Conservation (phyloP, 202 grass and related monocot genomes). For the Setaria italica region DNA sequence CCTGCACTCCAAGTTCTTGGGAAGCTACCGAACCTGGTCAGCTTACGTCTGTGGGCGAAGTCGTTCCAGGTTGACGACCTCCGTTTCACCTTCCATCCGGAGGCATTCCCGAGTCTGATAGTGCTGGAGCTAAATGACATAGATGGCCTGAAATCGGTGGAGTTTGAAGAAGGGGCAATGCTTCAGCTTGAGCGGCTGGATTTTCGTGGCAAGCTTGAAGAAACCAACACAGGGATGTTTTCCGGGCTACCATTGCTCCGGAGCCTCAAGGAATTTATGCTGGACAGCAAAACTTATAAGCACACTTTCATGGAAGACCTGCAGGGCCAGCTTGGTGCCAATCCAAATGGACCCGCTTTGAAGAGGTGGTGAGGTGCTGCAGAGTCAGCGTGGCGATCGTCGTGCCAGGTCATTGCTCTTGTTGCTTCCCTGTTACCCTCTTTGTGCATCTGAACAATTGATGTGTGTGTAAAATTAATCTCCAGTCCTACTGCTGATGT, state of each 20-base stretch:
- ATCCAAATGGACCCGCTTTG: background rate
- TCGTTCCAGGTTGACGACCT: background rate
- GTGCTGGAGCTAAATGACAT: accelerated
- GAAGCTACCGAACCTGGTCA: background rate
- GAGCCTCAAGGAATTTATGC: background rate
- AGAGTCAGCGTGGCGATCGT: too few relatives aligned
- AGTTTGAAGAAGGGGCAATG: background rate
- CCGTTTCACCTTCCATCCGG: background rate
- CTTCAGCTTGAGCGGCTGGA: background rate
- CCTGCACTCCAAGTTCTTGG: background rate
- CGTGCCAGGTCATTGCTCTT: too few relatives aligned
- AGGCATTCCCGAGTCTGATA: background rate
- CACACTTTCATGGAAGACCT: background rate
- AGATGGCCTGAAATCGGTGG: background rate
- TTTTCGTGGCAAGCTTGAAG: background rate
- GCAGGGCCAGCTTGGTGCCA: background rate
- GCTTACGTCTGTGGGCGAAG: background rate
- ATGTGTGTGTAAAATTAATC: too few relatives aligned
- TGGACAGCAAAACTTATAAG: background rate
- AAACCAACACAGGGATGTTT: background rate
- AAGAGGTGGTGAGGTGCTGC: background rate
- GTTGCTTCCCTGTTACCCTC: too few relatives aligned
- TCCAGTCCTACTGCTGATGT: too few relatives aligned
- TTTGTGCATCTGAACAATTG: too few relatives aligned
- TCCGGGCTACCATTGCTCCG: background rate